phyloP scores from a whole-genome alignment of 1,139 yeast species.

The Geotrichum klebahnii region DNA sequence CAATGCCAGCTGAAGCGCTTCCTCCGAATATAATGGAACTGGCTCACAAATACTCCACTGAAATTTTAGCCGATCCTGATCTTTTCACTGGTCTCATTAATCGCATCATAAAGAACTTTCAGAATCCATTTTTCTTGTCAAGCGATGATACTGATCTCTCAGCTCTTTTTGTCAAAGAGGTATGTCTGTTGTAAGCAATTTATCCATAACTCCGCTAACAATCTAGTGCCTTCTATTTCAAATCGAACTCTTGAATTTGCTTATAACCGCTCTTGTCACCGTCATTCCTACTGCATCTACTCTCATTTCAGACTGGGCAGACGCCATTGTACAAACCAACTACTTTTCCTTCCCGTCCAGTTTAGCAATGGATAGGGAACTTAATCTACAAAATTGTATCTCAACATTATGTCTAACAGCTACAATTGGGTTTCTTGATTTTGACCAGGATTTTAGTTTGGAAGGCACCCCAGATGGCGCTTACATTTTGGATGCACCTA shows the following conservation, averaged over 20 bases:
- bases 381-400: conserved; percentile 15
- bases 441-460: conserved; percentile 34
- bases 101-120: conserved; percentile 22
- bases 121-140: conserved; percentile 16
- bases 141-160: conserved; percentile 22
- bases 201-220: background rate
- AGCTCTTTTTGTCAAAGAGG: conserved; percentile 24
- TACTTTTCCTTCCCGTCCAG: conserved; percentile 41
- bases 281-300: conserved; percentile 32
- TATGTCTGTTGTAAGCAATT: conserved; percentile 7
- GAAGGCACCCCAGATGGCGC: conserved; percentile 33
- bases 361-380: conserved; percentile 9
- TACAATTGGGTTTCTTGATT: conserved; percentile 35
- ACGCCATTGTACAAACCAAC: conserved; percentile 45
- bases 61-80: conserved; percentile 27
- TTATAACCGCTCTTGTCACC: conserved; percentile 32
- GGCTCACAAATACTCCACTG: conserved; percentile 27
- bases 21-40: conserved; percentile 7
- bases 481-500: conserved; percentile 45
- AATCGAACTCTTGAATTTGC: conserved; percentile 32
- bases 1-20: conserved; percentile 14
- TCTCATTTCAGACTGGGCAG: conserved; percentile 54
- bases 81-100: conserved; percentile 27
- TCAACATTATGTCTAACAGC: conserved; percentile 30
- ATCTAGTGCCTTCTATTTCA: conserved; percentile 16